These are phyloP conservation scores for Penicillium bialowiezense DNA, from an alignment of 495 filamentous ascomycete genomes.

Conservation along the genomic window DNA sequence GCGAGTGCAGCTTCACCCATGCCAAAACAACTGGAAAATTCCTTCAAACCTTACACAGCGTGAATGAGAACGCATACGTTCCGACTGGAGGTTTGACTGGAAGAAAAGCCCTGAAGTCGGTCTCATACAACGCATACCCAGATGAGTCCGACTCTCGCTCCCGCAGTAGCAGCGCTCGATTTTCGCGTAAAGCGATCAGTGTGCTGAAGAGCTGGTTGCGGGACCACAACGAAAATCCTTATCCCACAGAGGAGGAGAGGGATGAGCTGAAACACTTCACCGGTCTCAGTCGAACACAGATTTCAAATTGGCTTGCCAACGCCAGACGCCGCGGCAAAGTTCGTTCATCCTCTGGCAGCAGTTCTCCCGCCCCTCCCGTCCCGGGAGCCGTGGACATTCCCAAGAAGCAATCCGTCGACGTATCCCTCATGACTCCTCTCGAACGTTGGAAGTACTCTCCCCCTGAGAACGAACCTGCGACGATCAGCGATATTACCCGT, in stretches of 20 bases:
- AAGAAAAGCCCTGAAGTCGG: constrained; percentile 39
- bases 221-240: constrained; percentile 71
- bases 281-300: constrained; percentile 71
- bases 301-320: constrained; percentile 86
- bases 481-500: constrained; percentile 72
- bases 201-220: constrained; percentile 77
- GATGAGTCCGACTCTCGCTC: constrained; percentile 41
- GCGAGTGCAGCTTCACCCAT: constrained; percentile 69
- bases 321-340: constrained; percentile 75
- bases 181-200: constrained; percentile 69
- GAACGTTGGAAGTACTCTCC: constrained; percentile 86
- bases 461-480: constrained; percentile 82
- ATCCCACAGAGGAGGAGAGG: constrained; percentile 79
- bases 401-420: constrained; percentile 37
- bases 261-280: constrained; percentile 68
- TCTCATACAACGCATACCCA: constrained; percentile 31
- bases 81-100: constrained; percentile 34
- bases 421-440: constrained; percentile 72
- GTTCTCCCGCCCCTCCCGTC: constrained; percentile 55
- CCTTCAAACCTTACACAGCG: constrained; percentile 49
- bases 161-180: constrained; percentile 59
- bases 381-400: constrained; percentile 69
- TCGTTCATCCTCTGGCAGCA: constrained; percentile 53
- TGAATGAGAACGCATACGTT: constrained; percentile 47
- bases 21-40: constrained; percentile 44